phyloP scores from a whole-genome alignment of 2,329 filamentous ascomycete genomes.

The Stachybotrys echinatus region DNA sequence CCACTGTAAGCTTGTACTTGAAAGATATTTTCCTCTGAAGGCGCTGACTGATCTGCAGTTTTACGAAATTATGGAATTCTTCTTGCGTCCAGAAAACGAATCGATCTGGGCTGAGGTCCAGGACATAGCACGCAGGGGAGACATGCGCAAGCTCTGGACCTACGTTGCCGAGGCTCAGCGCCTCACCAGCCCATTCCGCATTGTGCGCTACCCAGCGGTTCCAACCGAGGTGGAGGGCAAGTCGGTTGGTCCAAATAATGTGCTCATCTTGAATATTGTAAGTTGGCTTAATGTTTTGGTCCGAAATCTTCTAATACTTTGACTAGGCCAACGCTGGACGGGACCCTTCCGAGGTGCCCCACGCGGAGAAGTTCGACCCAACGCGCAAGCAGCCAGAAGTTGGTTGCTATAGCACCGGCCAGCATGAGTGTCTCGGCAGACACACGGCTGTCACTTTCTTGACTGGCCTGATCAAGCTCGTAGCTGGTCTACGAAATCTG shows the following conservation, averaged over 20 bases:
- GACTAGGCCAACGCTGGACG: constrained; percentile 32
- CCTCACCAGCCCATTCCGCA: constrained; percentile 32
- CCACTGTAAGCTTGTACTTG: constrained; percentile 21
- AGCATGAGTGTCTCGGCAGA: constrained; percentile 39
- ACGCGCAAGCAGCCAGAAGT: constrained; percentile 33
- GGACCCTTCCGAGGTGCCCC: constrained; percentile 28
- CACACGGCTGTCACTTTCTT: constrained; percentile 35
- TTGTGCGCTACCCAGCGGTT: constrained; percentile 26
- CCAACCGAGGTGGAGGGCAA: constrained; percentile 30
- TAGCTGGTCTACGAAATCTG: constrained; percentile 36
- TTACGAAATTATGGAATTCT: constrained; percentile 36
- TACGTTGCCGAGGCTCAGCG: constrained; percentile 37
- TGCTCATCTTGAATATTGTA: constrained; percentile 34
- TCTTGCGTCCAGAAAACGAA: constrained; percentile 32
- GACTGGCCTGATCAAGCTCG: constrained; percentile 34
- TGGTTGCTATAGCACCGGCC: constrained; percentile 38
- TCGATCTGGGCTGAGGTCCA: constrained; percentile 38
- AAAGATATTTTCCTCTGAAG: too few species aligned
- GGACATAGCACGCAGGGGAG: constrained; percentile 25
- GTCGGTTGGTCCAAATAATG: constrained; percentile 31
- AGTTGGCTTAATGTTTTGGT: too few species aligned
- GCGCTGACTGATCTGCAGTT: constrained; percentile 28
- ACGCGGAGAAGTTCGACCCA: constrained; percentile 35
- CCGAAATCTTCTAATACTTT: too few species aligned
- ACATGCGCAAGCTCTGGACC: constrained; percentile 25